These are phyloP conservation scores for Crithidia mellificae DNA, from an alignment of 208 protist species.

Conservation along the genomic window DNA sequence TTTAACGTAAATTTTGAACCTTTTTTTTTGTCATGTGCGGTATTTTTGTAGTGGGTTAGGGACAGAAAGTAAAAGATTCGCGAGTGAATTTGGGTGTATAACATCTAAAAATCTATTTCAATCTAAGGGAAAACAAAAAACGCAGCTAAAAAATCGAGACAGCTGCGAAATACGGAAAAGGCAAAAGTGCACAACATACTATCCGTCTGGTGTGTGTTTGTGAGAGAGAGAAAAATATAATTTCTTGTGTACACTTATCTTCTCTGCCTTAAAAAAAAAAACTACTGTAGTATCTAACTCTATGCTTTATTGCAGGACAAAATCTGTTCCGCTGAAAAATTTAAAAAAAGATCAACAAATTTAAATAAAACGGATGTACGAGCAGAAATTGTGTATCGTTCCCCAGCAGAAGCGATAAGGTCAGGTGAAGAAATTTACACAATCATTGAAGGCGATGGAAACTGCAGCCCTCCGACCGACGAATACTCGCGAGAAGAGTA, in stretches of 20 bases:
- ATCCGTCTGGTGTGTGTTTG: no score
- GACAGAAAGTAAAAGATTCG: constrained; percentile 6
- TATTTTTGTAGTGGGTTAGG: no score
- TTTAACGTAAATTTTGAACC: no score
- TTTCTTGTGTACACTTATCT: no score
- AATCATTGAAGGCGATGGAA: constrained; percentile 39
- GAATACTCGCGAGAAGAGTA: constrained; percentile 55
- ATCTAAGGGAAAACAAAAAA: constrained; percentile 3
- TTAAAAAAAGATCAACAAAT: no score
- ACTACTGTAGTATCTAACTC: constrained; percentile 9
- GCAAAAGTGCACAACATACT: no score
- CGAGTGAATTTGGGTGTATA: neutral
- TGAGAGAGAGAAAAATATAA: no score
- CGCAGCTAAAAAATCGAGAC: constrained; percentile 11
- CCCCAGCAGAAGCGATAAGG: neutral
- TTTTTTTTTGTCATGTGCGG: no score
- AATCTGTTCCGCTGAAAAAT: neutral
- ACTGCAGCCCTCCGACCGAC: constrained; percentile 51
- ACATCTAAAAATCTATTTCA: constrained; percentile 12
- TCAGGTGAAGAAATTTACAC: constrained; percentile 7
- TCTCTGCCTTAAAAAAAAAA: no score
- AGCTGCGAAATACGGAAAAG: no score
- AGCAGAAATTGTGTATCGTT: neutral
- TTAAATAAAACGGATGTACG: neutral
- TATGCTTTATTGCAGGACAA: constrained; percentile 1